A percentile compares a stretch with the other conserved stretches of the same genome.
These are phyloP conservation scores for Cordyceps cicadae DNA, from an alignment of 2,329 filamentous ascomycete species.

Conservation along the genomic window DNA sequence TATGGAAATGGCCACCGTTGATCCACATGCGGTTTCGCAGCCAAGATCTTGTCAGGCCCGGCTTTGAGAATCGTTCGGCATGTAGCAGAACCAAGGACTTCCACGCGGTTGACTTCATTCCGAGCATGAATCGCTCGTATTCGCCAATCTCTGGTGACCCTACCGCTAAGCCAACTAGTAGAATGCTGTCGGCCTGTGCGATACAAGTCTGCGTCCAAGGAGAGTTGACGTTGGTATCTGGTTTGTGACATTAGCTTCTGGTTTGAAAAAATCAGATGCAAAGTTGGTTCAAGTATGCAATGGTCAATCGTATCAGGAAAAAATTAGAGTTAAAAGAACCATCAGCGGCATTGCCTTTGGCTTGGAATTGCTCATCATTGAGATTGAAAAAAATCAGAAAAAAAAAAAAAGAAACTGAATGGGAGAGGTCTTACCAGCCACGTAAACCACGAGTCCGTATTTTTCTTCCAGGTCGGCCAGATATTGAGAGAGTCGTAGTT, in stretches of 20 bases:
- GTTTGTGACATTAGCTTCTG: slow-evolving; percentile 4
- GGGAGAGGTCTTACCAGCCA: slow-evolving; percentile 54
- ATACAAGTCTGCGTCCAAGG: slow-evolving; percentile 99
- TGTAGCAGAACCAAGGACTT: slow-evolving; percentile 90
- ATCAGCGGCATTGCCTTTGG: slow-evolving; percentile 47
- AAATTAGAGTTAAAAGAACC: slow-evolving; percentile 58
- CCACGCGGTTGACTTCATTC: slow-evolving; percentile 92
- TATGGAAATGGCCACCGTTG: slow-evolving; percentile 93
- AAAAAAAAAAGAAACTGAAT: background rate
- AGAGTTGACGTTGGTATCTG: slow-evolving; percentile 91
- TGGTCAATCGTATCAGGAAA: slow-evolving; percentile 45
- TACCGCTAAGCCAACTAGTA: slow-evolving; percentile 86
- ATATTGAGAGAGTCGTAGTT: slow-evolving; percentile 90
- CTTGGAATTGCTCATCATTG: slow-evolving; percentile 46
- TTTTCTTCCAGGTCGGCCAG: slow-evolving; percentile 95
- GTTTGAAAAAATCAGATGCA: background rate
- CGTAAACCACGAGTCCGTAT: slow-evolving; percentile 88
- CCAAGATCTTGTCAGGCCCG: slow-evolving; percentile 83
- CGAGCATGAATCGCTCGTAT: slow-evolving; percentile 91
- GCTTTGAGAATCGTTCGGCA: slow-evolving; percentile 74
- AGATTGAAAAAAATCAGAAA: background rate
- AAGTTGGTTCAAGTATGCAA: background rate
- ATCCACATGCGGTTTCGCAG: slow-evolving; percentile 92
- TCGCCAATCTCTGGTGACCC: slow-evolving; percentile 86
- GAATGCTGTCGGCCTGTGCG: slow-evolving; percentile 89